These are phyloP conservation scores for Xanthoconium purpureum DNA, from an alignment of 768 basidiomycete species.

Conservation along the genomic window DNA sequence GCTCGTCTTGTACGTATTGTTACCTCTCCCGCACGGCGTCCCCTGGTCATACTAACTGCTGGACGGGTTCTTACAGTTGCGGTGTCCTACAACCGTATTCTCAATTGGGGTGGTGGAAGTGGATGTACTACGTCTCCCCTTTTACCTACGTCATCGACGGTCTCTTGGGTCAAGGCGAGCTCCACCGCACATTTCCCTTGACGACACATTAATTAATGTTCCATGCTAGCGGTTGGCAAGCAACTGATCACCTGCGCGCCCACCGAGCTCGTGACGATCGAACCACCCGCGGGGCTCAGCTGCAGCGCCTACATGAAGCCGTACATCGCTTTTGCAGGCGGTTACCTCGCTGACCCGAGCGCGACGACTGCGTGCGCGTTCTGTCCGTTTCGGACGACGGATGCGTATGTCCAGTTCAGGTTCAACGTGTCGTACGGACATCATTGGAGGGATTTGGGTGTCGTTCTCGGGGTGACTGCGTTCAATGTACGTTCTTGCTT, in stretches of 20 bases:
- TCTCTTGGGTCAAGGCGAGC: constrained; percentile 27
- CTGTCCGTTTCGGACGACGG: constrained; percentile 52
- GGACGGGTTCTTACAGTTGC: constrained; percentile 29
- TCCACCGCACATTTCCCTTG: too few species aligned
- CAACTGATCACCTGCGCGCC: constrained; percentile 46
- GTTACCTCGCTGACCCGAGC: constrained; percentile 55
- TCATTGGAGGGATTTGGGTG: constrained; percentile 9
- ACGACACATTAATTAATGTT: not conserved
- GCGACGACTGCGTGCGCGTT: constrained; percentile 53
- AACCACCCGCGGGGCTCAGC: constrained; percentile 50
- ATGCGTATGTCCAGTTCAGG: constrained; percentile 21
- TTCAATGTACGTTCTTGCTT: constrained; percentile 42
- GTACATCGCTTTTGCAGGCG: constrained; percentile 50
- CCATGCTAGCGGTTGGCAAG: constrained; percentile 37
- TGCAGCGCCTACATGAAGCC: constrained; percentile 51
- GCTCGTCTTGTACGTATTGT: constrained; percentile 38
- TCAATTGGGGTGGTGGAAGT: constrained; percentile 34
- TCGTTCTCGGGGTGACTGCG: constrained; percentile 11
- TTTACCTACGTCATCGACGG: constrained; percentile 53
- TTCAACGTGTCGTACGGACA: constrained; percentile 7
- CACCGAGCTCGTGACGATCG: constrained; percentile 50
- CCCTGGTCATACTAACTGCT: not conserved
- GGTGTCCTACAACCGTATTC: constrained; percentile 48
- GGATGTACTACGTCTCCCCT: constrained; percentile 44
- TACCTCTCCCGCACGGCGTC: not conserved